phyloP scores from a whole-genome alignment of 2,329 filamentous ascomycete genomes.

The Apiospora rasikravindrae region DNA sequence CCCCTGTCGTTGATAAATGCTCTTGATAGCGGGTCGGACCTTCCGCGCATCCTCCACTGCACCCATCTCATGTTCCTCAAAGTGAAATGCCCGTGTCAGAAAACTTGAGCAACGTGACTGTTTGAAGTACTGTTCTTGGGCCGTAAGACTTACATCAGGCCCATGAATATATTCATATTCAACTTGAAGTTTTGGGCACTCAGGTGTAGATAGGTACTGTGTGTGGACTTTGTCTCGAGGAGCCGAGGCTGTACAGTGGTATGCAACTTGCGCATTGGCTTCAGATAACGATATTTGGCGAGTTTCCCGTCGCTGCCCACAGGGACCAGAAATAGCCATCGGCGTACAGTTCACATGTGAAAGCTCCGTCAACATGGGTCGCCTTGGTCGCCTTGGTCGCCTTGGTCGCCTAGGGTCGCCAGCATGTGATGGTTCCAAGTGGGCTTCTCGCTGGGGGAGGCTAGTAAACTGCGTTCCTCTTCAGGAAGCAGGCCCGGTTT shows the following conservation, averaged over 20 bases:
- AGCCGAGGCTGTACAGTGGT: neutral
- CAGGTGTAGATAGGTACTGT: neutral
- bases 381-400: no score
- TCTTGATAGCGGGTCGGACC: neutral
- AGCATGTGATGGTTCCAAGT: conserved; percentile 16
- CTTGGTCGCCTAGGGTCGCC: no score
- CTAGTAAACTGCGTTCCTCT: conserved; percentile 10
- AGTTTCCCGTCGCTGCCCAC: neutral
- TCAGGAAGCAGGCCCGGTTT: conserved; percentile 18
- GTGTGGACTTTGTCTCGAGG: neutral
- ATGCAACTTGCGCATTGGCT: neutral
- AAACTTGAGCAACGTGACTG: neutral
- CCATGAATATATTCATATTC: neutral
- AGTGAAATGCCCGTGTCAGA: neutral
- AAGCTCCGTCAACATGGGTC: neutral
- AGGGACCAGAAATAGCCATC: neutral
- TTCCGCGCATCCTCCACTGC: neutral
- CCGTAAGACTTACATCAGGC: neutral
- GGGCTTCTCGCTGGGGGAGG: conserved; percentile 8
- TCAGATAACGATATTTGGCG: neutral
- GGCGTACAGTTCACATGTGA: neutral
- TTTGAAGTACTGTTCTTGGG: neutral
- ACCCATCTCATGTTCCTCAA: neutral
- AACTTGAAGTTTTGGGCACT: neutral
- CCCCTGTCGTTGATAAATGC: neutral